phyloP scores from a whole-genome alignment of 768 basidiomycete genomes.

The Leucocoprinus birnbaumii region DNA sequence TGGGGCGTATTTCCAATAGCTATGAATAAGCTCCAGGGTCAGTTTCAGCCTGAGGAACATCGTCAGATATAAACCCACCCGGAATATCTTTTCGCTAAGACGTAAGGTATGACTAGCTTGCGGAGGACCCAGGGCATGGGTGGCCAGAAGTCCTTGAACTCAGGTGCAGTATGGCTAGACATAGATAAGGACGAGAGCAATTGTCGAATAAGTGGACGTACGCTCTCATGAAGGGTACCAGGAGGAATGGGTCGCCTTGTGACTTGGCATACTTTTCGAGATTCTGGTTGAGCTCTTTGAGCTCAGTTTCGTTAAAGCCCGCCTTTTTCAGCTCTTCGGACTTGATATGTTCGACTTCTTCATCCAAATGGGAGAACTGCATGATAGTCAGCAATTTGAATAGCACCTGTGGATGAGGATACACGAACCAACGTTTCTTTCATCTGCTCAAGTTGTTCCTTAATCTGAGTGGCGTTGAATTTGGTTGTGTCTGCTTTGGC shows the following conservation, averaged over 20 bases:
- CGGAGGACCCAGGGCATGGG: constrained; percentile 5
- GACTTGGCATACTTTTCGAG: constrained; percentile 1
- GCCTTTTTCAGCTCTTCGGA: not conserved
- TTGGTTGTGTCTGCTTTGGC: constrained; percentile 3
- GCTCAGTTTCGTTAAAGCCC: not conserved
- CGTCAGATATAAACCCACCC: not conserved
- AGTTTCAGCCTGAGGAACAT: not conserved
- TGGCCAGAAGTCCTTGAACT: not conserved
- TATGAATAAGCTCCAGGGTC: not conserved
- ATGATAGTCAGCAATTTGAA: not conserved
- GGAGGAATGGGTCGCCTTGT: constrained; percentile 1
- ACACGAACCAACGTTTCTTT: constrained; percentile 1
- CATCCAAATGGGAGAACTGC: constrained; percentile 4
- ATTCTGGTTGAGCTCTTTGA: not conserved
- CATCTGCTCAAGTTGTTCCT: not conserved
- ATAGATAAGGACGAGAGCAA: not conserved
- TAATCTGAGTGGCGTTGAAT: not conserved
- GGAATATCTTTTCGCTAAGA: constrained; percentile 2
- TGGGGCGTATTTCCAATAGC: constrained; percentile 10
- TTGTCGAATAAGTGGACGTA: not conserved
- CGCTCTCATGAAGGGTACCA: constrained; percentile 8
- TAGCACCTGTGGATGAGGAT: not conserved
- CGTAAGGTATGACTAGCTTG: constrained; percentile 1
- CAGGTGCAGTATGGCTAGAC: constrained; percentile 3
- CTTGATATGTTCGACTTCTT: constrained; percentile 7